Conservation (phyloP, 1,139 yeast genomes). For the Candida labiduridarum region DNA sequence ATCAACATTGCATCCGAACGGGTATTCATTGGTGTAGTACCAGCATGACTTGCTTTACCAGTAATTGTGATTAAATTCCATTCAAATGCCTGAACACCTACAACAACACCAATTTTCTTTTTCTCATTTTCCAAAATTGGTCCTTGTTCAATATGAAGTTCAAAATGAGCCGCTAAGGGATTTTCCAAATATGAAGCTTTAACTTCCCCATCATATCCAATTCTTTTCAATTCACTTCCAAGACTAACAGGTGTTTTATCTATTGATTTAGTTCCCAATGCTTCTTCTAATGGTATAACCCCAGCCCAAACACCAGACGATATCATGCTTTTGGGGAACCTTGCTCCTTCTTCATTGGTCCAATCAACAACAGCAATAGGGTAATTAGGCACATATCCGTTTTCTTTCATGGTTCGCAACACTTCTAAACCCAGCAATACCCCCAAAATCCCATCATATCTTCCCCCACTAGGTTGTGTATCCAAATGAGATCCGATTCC, state of each 20-base stretch:
- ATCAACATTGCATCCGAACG: slow-evolving; percentile 66
- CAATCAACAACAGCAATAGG: slow-evolving; percentile 69
- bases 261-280: slow-evolving; percentile 54
- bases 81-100: slow-evolving; percentile 66
- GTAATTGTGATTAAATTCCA: slow-evolving; percentile 59
- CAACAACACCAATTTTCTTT: slow-evolving; percentile 63
- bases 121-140: slow-evolving; percentile 61
- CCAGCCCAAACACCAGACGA: slow-evolving; percentile 72
- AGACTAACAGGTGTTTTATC: slow-evolving; percentile 56
- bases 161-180: slow-evolving; percentile 71
- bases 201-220: slow-evolving; percentile 60
- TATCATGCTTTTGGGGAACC: slow-evolving; percentile 69
- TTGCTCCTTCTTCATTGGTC: slow-evolving; percentile 82
- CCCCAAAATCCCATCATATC: slow-evolving; percentile 73
- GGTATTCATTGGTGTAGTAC: slow-evolving; percentile 68
- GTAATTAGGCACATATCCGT: slow-evolving; percentile 56
- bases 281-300: slow-evolving; percentile 44
- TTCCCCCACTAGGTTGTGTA: slow-evolving; percentile 80
- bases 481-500: slow-evolving; percentile 77
- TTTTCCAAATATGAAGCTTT: slow-evolving; percentile 50
- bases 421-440: slow-evolving; percentile 70
- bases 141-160: slow-evolving; percentile 77
- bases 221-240: slow-evolving; percentile 56
- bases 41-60: slow-evolving; percentile 73
- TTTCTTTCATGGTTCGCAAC: slow-evolving; percentile 62